These are phyloP conservation scores for Solanum peruvianum DNA, from an alignment of 257 asterid genomes.

Conservation along the genomic window DNA sequence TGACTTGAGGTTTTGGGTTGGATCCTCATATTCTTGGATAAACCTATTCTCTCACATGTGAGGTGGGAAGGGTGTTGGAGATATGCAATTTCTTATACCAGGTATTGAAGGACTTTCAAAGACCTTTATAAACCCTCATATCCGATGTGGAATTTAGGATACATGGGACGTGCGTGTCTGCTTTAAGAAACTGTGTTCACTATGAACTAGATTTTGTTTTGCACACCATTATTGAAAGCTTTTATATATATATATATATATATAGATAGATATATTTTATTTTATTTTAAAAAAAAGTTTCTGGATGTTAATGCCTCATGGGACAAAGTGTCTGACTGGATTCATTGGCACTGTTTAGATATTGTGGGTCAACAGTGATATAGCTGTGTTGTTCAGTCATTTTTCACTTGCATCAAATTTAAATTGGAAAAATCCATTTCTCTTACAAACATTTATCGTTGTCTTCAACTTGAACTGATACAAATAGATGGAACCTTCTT, in stretches of 20 bases:
- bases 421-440: not conserved
- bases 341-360: not conserved
- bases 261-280: too few species aligned
- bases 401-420: not conserved
- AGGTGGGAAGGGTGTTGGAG: not conserved
- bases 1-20: not conserved
- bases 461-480: not conserved
- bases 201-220: not conserved
- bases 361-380: not conserved
- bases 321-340: not conserved
- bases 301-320: not conserved
- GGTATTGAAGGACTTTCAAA: not conserved
- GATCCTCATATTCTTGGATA: not conserved
- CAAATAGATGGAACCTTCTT: constrained; percentile 6
- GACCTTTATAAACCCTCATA: not conserved
- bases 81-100: not conserved
- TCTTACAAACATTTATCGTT: not conserved
- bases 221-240: not conserved
- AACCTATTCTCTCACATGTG: not conserved
- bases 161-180: not conserved
- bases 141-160: not conserved
- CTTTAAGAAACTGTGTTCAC: not conserved
- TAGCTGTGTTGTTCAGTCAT: not conserved
- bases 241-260: not conserved
- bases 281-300: not conserved